Base-by-base conservation (phyloP, 495 filamentous ascomycete genomes). In the Margaritispora aquatica region DNA sequence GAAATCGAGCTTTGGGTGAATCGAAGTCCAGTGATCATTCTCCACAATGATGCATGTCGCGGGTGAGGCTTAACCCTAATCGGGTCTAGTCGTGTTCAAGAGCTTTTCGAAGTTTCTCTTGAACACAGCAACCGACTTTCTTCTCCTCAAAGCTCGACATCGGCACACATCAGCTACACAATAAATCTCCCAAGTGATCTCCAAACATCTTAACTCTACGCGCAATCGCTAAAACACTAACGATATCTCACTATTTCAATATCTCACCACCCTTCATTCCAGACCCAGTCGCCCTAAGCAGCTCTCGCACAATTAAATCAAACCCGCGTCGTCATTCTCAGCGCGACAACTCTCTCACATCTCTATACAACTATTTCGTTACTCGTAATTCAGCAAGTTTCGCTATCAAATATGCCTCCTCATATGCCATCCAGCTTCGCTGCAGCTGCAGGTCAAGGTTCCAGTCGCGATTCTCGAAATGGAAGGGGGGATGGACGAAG, bases 371-470 rank as follows among this genome's bases (percentile, higher is more conserved):
- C 47, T 4, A 24, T 50, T 26, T 50, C 4, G 20, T 22, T 50
- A 22, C 26, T 24, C 24, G 13, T 26, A 8, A n/a, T 24, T 50
- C 38, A 44, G 38, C 21, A 3, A 50, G n/a, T 23, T 22, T 50
- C 23, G 47, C 47, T 19, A 50, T 50, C 20, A 24, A 50, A 24
- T 17, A 92, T 92, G 88, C 81, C 87, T 73, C 84, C 86, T 70
- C 84, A 86, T 74, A 82, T 90, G 66, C 81, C 87, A 61, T 90
- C 88, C 61, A 90, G 86, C 81, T 92, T 92, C 78, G 88, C 88
- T 64, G 88, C 88, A 61, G 88, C 88, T 63, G 87, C 88, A 64
- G 87, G 87, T 70, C 87, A 89, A 73, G 83, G 75, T 64, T 73
- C 80, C 58, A 80, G 75, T 63, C 73, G 74, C 68, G 75, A 82